Evolutionary conservation across 192 early-diverging fungal genomes (phyloP).

Genomic region (Backusella liffmaniae): DNA sequence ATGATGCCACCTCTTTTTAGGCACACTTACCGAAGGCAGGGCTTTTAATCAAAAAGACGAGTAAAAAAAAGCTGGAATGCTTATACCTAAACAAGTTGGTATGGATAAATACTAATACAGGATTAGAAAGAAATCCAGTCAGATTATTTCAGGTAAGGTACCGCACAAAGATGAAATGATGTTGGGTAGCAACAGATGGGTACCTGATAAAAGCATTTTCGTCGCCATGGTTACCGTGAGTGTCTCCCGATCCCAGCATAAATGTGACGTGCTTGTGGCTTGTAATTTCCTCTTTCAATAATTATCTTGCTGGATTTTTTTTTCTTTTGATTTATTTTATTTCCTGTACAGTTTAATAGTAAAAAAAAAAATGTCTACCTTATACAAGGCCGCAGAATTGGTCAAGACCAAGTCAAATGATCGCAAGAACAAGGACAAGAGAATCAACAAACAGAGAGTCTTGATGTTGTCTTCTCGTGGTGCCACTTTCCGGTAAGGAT

Average conservation of each 20-base stretch:
- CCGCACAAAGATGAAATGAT: too few relatives aligned
- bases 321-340: not conserved
- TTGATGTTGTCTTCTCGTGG: conserved; percentile 88
- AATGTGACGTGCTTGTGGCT: not conserved
- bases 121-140: too few relatives aligned
- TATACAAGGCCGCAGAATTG: conserved; percentile 37
- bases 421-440: conserved; percentile 45
- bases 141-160: too few relatives aligned
- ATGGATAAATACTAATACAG: too few relatives aligned
- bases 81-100: too few relatives aligned
- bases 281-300: not conserved
- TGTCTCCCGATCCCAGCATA: not conserved
- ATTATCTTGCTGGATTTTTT: conserved; percentile 5
- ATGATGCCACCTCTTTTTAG: too few relatives aligned
- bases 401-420: conserved; percentile 22
- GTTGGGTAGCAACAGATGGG: too few relatives aligned
- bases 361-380: conserved; percentile 33
- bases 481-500: conserved; percentile 70
- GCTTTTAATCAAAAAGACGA: too few relatives aligned
- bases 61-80: too few relatives aligned
- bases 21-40: too few relatives aligned
- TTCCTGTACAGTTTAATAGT: not conserved
- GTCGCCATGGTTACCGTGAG: too few relatives aligned
- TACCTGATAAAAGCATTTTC: too few relatives aligned
- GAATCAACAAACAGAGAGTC: conserved; percentile 88